Percentiles rank a stretch among this genome's conserved stretches.
phyloP scores from a whole-genome alignment of 768 basidiomycete species.

The Tephrocybe sp. region DNA sequence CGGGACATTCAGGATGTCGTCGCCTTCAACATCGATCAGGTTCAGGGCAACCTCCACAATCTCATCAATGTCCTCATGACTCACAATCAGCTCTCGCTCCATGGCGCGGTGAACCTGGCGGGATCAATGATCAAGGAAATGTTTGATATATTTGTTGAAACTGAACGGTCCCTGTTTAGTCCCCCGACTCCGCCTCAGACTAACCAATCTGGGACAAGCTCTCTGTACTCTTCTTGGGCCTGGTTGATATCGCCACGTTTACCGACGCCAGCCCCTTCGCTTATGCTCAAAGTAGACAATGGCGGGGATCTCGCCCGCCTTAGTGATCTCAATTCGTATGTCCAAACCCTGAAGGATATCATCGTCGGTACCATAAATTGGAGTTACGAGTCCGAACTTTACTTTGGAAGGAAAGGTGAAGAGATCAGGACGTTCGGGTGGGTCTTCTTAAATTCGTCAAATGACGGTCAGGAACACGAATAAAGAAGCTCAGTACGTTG shows the following conservation, averaged over 20 bases:
- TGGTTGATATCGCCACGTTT: conserved; percentile 15
- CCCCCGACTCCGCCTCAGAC: conserved; percentile 17
- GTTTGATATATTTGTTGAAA: conserved; percentile 32
- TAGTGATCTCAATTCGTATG: conserved; percentile 30
- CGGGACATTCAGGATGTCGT: conserved; percentile 50
- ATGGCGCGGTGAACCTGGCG: conserved; percentile 47
- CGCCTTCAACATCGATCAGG: conserved; percentile 50
- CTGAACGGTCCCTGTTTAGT: conserved; percentile 22
- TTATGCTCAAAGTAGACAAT: conserved; percentile 4
- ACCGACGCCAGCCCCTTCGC: conserved; percentile 6
- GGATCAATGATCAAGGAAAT: conserved; percentile 38
- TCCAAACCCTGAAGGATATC: conserved; percentile 54
- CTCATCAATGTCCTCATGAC: conserved; percentile 50
- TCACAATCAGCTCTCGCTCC: conserved; percentile 42
- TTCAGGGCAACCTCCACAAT: conserved; percentile 36
- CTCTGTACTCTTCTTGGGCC: conserved; percentile 15
- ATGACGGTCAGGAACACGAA: conserved; percentile 4
- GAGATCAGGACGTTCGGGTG: conserved; percentile 63
- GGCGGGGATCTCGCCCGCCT: conserved; percentile 14
- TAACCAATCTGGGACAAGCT: conserved; percentile 14
- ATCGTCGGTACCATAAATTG: conserved; percentile 62
- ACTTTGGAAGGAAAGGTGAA: conserved; percentile 55
- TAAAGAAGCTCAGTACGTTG: background rate
- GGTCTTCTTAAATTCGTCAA: conserved; percentile 45
- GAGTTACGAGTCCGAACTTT: conserved; percentile 63